Evolutionary conservation across 1,284 basidiomycete species (phyloP), one percentile per base, ranked within the genome.

Genomic region (Microbotryomycetes sp.): DNA sequence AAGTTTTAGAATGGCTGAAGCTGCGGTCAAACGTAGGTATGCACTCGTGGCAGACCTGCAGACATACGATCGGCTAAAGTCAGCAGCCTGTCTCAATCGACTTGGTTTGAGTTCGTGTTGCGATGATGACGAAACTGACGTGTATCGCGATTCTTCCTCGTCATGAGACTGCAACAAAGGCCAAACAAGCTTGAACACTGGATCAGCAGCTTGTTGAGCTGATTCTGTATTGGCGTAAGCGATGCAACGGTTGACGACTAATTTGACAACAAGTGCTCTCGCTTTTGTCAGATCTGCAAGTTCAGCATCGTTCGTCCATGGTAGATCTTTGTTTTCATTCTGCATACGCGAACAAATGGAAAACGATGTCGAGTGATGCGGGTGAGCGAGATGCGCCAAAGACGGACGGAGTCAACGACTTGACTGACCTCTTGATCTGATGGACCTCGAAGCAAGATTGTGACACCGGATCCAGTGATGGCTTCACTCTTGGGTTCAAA

Each of bases 1-100:
- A 9, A 99, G 79, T 74, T 92, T 91, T 49, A 97, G 76, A 53
- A 97, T 73, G 1, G 88, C 90, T 9, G 86, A 77, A 0, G 88
- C 86, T 0, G 92, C 90, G 70, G 89, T 85, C 29, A 96, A 76
- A 22, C 93, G 83, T 76, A 97, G 68, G 36, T 80, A 77, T 15
- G 74, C 72, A 5, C 68, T 64, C 46, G 70, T 63, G 7, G 65
- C 58, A 22, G 54, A 55, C 36, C 67, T 73, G 57, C 36, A 42
- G 19, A 12, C 36, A 19, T 9, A 9, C 36, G 9, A 19, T 42
- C 36, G 19, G 19, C 36, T 12, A 9, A 12, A 19, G 36, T 42
- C 19, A 9, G 19, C 36, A 69, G 70, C 36, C 62, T 60, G 1
- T 56, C 49, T 9, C 73, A 71, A 4, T 64, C 68, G n/a, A 62